Base-by-base conservation (phyloP, 305 asterid genomes). In the Fraxinus floribunda region DNA sequence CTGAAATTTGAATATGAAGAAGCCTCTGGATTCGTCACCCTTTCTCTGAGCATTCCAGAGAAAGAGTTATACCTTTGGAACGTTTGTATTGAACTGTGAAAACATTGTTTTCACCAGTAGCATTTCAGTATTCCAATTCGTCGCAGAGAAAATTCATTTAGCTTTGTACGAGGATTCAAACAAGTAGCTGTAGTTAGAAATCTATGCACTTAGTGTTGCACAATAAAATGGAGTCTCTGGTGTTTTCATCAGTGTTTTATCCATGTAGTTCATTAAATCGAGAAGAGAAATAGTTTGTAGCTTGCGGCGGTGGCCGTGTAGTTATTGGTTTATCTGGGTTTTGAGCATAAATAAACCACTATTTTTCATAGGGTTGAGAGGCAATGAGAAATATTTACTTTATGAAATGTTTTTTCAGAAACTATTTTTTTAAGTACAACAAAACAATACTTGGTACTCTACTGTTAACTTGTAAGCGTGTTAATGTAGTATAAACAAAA, bases 61-160 rank as follows among this genome's bases (percentile, higher is more conserved):
- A 32, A 85, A 76, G 98, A 91, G 87, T 44, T 90, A 30, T 88
- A 91, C 87, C 89, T 88, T 34, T 92, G 98, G 98, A 78, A 86
- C 26, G 88, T 95, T 10, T 22, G 7, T 16, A 80, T 93, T 75
- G 89, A 93, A 77, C 52, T 91, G 10, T 91, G 91, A 92, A 75
- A 75, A 68, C 24, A 57, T 66, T 60, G 52, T 10, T 22, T 18
- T 26, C 13, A 20, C 26, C 32, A 2, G 6, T 8, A 22, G 32
- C 71, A 62, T 62, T 62, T 22, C 30, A 20, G 71, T 2, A 62
- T 8, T 24, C 5, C 15, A 62, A 62, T 8, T 62, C 11, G 6
- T 62, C 1, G 16, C 71, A 0, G 16, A 22, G 71, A 62, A 62
- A 22, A 22, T 62, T 9, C 32, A 26, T 62, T 62, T 9, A 24